Base-by-base conservation (phyloP, 768 basidiomycete species). In the Heimioporus sp. region DNA sequence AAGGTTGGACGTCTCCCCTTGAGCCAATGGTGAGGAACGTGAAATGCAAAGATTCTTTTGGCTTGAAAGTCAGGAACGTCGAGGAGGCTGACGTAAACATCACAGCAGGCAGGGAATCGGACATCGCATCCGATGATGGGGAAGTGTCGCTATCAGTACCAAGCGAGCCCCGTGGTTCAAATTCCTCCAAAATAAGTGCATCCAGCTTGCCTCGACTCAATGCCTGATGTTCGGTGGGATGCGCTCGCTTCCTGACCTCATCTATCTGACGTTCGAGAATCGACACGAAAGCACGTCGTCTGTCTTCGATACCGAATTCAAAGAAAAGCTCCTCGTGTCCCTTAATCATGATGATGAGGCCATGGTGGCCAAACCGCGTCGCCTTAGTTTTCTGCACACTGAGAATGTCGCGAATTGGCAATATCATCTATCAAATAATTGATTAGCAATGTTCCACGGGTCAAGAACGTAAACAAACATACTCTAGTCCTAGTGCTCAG, bases 311-410 rank as follows among this genome's bases (percentile, higher is more conserved):
- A 38, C 79, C 76, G 65, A 99, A 96, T 70, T 99, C 97, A 61
- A 98, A 89, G 76, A 99, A 99, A 10, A 98, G 76, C 66, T 99
- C 96, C 71, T 99, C 96, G 65, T 98, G 93, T 1, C 96, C 96
- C 62, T 89, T 91, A 60, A 99, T 84, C 48, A 98, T 86, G 50
- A 98, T 76, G 34, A 90, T 83, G 17, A 98, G 80, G 24, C 96
- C 96, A 62, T 88, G 82, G 63, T 93, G 92, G 7, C 90, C 92
- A 66, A 97, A 92, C 20, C 90, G 83, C 57, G 90, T 89, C 2
- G 94, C 90, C 68, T 86, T 92, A 10, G 88, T 85, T 65, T 82
- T 87, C 69, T 97, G 90, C 5, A 82, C 78, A 11, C 91, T 80
- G 38, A 98, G 74, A 36, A 98, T 82, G 68, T 98, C 96, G 39